Conservation (phyloP, 345 rosid genomes). For the Brassica juncea region DNA sequence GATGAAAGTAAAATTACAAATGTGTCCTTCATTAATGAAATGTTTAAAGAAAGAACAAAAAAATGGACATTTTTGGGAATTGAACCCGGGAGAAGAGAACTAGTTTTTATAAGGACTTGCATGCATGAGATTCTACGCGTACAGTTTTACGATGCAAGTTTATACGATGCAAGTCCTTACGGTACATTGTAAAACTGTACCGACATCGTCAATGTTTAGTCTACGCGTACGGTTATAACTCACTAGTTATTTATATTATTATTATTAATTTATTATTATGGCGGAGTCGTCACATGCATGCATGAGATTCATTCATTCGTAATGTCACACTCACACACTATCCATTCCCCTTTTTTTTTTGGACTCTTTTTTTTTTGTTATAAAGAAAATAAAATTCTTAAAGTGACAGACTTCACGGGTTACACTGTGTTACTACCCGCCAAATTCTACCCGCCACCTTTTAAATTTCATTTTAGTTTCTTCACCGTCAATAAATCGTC, state of each 20-base stretch:
- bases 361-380: not conserved
- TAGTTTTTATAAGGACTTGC: too few species aligned
- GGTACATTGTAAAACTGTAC: too few species aligned
- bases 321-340: slow-evolving; percentile 31
- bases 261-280: not conserved
- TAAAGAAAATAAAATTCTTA: not conserved
- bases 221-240: not conserved
- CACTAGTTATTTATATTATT: not conserved
- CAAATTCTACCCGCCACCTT: slow-evolving; percentile 30
- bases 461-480: slow-evolving; percentile 17
- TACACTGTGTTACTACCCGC: slow-evolving; percentile 33
- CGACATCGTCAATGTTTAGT: too few species aligned
- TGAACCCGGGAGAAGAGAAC: too few species aligned
- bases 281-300: slow-evolving; percentile 41
- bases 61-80: too few species aligned
- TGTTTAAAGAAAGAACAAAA: not conserved
- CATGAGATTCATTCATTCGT: slow-evolving; percentile 21
- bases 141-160: too few species aligned
- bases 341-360: not conserved
- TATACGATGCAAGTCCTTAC: too few species aligned
- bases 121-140: too few species aligned
- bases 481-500: not conserved
- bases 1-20: not conserved
- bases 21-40: not conserved
- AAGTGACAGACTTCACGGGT: slow-evolving; percentile 38